These are phyloP conservation scores for Agrocybe praecox DNA, from an alignment of 768 basidiomycete genomes.

Conservation along the genomic window DNA sequence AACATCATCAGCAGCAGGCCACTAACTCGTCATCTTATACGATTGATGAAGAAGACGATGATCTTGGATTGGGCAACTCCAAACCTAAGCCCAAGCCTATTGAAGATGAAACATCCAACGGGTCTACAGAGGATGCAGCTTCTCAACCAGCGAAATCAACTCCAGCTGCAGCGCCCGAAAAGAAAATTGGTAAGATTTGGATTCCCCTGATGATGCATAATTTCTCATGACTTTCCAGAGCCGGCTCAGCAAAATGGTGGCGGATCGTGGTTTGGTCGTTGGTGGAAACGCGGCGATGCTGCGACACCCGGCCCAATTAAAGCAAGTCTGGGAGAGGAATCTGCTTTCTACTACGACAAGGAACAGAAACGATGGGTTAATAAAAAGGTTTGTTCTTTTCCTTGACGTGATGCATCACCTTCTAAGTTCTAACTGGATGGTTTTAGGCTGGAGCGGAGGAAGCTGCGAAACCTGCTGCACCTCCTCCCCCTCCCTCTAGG, in stretches of 20 bases:
- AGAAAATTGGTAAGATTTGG: slow-evolving; percentile 16
- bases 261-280: slow-evolving; percentile 80
- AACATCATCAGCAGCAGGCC: slow-evolving; percentile 19
- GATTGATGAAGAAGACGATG: slow-evolving; percentile 69
- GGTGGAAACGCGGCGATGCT: slow-evolving; percentile 72
- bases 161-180: slow-evolving; percentile 20
- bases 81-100: slow-evolving; percentile 36
- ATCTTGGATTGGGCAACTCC: slow-evolving; percentile 89
- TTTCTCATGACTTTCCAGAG: slow-evolving; percentile 4
- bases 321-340: slow-evolving; percentile 93
- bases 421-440: background rate
- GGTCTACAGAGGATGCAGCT: slow-evolving; percentile 17
- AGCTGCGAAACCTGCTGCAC: slow-evolving; percentile 49
- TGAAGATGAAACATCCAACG: slow-evolving; percentile 27
- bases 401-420: background rate
- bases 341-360: slow-evolving; percentile 88
- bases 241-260: slow-evolving; percentile 21
- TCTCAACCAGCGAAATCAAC: slow-evolving; percentile 2
- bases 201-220: background rate
- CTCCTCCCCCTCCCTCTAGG: slow-evolving; percentile 80
- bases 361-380: slow-evolving; percentile 97
- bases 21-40: slow-evolving; percentile 10
- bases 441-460: slow-evolving; percentile 60
- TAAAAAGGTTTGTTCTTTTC: slow-evolving; percentile 64
- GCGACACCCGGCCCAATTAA: slow-evolving; percentile 69